Conservation (phyloP, 257 asterid genomes). For the Linaria vulgaris region DNA sequence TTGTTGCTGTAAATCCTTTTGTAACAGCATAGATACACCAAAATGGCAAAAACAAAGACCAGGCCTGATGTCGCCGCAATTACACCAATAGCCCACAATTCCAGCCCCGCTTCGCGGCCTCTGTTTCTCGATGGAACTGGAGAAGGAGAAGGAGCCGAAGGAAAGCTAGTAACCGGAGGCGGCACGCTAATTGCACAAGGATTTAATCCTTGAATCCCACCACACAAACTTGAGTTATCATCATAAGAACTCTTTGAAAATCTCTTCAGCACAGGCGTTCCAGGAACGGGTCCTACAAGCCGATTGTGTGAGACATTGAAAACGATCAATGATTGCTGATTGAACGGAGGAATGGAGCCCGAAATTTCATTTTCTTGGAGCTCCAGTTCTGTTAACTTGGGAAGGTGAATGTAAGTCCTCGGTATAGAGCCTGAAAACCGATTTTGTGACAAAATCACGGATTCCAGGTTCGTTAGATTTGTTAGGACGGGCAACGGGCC, state of each 20-base stretch:
- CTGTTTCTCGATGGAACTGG: slow-evolving; percentile 25
- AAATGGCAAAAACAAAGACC: slow-evolving; percentile 31
- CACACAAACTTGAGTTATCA: slow-evolving; percentile 52
- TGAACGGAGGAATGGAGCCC: slow-evolving; percentile 57
- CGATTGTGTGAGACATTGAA: slow-evolving; percentile 57
- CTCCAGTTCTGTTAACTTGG: slow-evolving; percentile 38
- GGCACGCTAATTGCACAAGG: slow-evolving; percentile 41
- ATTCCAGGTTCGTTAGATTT: slow-evolving; percentile 36
- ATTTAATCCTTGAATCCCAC: slow-evolving; percentile 33
- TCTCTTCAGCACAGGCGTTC: slow-evolving; percentile 41
- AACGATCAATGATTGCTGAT: slow-evolving; percentile 42
- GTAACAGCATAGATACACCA: slow-evolving; percentile 34
- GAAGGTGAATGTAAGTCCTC: slow-evolving; percentile 33
- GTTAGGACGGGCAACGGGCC: slow-evolving; percentile 60
- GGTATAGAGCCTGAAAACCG: slow-evolving; percentile 58
- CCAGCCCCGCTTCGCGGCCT: slow-evolving; percentile 12
- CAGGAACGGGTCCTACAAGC: slow-evolving; percentile 53
- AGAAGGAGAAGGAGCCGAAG: slow-evolving; percentile 28
- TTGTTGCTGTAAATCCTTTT: slow-evolving; percentile 28
- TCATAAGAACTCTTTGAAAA: slow-evolving; percentile 40
- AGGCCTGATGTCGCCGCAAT: slow-evolving; percentile 48
- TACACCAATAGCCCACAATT: slow-evolving; percentile 49
- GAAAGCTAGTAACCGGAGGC: slow-evolving; percentile 28
- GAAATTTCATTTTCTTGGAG: slow-evolving; percentile 49
- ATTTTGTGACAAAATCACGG: slow-evolving; percentile 47